phyloP scores from a whole-genome alignment of 805 yeast species.

The Candida patagonica region DNA sequence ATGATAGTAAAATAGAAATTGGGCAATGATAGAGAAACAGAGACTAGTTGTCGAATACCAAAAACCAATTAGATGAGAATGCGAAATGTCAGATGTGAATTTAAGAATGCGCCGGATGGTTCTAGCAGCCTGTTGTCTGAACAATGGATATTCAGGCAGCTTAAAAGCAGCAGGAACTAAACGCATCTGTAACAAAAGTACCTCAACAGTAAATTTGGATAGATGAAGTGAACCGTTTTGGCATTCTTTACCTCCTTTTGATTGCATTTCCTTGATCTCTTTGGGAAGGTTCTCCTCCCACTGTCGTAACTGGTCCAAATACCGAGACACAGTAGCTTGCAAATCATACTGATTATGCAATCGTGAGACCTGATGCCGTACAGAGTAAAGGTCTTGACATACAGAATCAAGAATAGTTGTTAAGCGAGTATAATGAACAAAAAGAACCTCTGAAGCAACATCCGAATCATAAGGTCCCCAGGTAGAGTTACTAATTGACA shows the following conservation, averaged over 20 bases:
- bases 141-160: conserved; percentile 10
- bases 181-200: conserved; percentile 21
- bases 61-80: conserved; percentile 28
- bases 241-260: conserved; percentile 18
- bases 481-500: conserved; percentile 16
- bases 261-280: conserved; percentile 22
- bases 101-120: conserved; percentile 23
- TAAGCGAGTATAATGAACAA: conserved; percentile 21
- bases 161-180: conserved; percentile 20
- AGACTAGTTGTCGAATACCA: conserved; percentile 27
- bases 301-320: conserved; percentile 13
- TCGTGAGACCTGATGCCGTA: conserved; percentile 10
- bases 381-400: conserved; percentile 19
- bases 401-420: conserved; percentile 23
- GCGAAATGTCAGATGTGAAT: conserved; percentile 27
- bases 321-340: conserved; percentile 13
- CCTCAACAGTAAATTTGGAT: conserved; percentile 24
- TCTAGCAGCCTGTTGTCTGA: conserved; percentile 22
- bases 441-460: conserved; percentile 22
- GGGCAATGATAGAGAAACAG: conserved; percentile 25
- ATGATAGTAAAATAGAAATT: conserved; percentile 26
- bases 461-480: conserved; percentile 15
- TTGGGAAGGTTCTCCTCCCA: conserved; percentile 23
- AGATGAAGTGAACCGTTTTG: conserved; percentile 27
- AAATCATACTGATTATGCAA: conserved; percentile 9